Evolutionary conservation across 2,329 filamentous ascomycete species (phyloP).

Genomic region (Fusarium gaditjirri): DNA sequence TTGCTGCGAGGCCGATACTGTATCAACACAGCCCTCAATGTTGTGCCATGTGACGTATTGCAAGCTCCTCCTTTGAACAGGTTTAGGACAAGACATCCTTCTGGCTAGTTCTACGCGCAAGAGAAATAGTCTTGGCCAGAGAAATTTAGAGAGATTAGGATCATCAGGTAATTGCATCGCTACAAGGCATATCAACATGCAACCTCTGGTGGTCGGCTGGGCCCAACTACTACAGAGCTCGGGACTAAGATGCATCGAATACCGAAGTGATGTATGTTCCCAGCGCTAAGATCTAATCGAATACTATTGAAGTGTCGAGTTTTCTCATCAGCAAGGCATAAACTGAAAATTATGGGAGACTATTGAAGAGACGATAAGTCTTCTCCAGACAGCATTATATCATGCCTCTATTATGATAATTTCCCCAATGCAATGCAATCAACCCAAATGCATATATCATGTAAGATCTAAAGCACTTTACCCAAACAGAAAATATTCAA

Average conservation of each 20-base stretch:
- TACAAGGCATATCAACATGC: background rate
- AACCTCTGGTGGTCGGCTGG: fast-evolving
- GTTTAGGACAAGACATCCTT: fast-evolving
- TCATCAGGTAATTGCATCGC: fast-evolving
- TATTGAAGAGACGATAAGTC: fast-evolving
- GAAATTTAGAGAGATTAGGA: fast-evolving
- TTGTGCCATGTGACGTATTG: fast-evolving
- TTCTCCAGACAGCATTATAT: fast-evolving
- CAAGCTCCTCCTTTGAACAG: fast-evolving
- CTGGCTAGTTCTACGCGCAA: fast-evolving
- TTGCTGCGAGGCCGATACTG: fast-evolving
- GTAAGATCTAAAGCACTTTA: fast-evolving
- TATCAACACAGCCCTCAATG: fast-evolving
- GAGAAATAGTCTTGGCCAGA: fast-evolving
- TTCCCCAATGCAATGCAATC: background rate
- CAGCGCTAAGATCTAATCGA: fast-evolving
- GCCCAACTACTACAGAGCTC: fast-evolving
- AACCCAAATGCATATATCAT: fast-evolving
- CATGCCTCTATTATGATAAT: background rate
- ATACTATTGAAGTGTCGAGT: fast-evolving
- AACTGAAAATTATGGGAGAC: fast-evolving
- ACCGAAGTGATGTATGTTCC: fast-evolving
- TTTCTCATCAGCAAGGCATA: fast-evolving
- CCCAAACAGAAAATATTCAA: fast-evolving
- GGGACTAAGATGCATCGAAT: fast-evolving